Evolutionary conservation across 2,329 filamentous ascomycete species (phyloP).

Genomic region (Pyrenophora tritici-repentis): DNA sequence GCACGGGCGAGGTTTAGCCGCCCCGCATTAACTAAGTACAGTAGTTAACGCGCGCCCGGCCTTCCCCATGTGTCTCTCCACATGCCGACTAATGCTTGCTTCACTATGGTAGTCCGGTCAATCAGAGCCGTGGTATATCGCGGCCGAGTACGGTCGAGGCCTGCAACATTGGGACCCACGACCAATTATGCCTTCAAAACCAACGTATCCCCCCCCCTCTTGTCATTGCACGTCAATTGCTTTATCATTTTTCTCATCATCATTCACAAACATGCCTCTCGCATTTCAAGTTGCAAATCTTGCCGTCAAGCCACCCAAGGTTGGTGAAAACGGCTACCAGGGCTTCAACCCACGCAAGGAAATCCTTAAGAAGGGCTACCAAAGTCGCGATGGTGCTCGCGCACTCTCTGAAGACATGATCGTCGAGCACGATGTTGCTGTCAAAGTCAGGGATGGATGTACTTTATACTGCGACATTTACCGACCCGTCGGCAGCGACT

Average conservation of each 20-base stretch:
- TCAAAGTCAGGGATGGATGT: slow-evolving; percentile 15
- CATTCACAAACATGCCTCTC: slow-evolving; percentile 1
- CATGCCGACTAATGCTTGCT: slow-evolving; percentile 1
- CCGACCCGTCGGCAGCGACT: slow-evolving; percentile 23
- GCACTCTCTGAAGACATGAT: slow-evolving; percentile 11
- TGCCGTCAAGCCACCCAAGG: slow-evolving; percentile 10
- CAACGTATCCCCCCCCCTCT: background rate
- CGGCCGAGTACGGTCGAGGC: slow-evolving; percentile 11
- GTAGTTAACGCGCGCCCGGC: background rate
- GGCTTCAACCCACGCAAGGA: slow-evolving; percentile 16
- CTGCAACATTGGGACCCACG: background rate
- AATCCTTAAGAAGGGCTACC: slow-evolving; percentile 9
- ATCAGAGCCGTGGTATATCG: background rate
- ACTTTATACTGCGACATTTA: slow-evolving; percentile 17
- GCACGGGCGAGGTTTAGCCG: slow-evolving; percentile 6
- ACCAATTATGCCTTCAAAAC: slow-evolving; percentile 1
- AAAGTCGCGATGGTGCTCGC: slow-evolving; percentile 7
- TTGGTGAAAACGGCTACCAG: slow-evolving; percentile 15
- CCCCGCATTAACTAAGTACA: too few species aligned
- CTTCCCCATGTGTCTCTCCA: background rate
- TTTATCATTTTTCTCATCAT: background rate
- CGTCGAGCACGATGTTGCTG: slow-evolving; percentile 11
- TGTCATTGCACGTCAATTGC: background rate
- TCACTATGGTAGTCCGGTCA: background rate
- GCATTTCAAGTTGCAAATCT: slow-evolving; percentile 16